Conservation (phyloP, 2,329 filamentous ascomycete species). For the Colletotrichum spaethianum region DNA sequence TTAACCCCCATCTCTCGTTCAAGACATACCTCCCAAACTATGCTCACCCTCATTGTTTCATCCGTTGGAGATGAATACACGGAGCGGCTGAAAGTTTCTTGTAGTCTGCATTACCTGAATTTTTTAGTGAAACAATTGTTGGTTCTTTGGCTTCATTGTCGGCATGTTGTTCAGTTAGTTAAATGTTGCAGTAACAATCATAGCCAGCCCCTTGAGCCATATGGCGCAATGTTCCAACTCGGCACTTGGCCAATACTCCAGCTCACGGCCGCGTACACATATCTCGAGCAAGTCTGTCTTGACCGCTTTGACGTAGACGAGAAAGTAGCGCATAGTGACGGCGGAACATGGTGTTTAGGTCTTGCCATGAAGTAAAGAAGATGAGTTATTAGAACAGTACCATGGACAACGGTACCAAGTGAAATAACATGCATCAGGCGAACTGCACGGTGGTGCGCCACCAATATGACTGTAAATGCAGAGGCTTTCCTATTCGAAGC, state of each 20-base stretch:
- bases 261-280: background rate
- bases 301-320: background rate
- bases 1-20: background rate
- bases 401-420: background rate
- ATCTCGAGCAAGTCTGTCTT: background rate
- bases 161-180: too few relatives aligned
- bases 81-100: too few relatives aligned
- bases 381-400: background rate
- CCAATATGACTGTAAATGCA: too few relatives aligned
- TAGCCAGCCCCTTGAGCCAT: constrained; percentile 12
- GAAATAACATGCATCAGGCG: background rate
- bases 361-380: background rate
- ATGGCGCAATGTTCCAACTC: background rate
- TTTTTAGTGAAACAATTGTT: too few relatives aligned
- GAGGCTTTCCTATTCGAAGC: background rate
- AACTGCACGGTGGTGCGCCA: background rate
- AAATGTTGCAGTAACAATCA: constrained; percentile 5
- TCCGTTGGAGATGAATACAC: too few relatives aligned
- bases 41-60: background rate
- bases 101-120: too few relatives aligned
- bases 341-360: too few relatives aligned
- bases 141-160: too few relatives aligned
- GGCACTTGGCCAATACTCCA: background rate
- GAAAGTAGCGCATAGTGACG: constrained; percentile 6
- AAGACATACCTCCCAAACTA: background rate